Base-by-base conservation (phyloP, 495 filamentous ascomycete species). In the Tuber magnatum region DNA sequence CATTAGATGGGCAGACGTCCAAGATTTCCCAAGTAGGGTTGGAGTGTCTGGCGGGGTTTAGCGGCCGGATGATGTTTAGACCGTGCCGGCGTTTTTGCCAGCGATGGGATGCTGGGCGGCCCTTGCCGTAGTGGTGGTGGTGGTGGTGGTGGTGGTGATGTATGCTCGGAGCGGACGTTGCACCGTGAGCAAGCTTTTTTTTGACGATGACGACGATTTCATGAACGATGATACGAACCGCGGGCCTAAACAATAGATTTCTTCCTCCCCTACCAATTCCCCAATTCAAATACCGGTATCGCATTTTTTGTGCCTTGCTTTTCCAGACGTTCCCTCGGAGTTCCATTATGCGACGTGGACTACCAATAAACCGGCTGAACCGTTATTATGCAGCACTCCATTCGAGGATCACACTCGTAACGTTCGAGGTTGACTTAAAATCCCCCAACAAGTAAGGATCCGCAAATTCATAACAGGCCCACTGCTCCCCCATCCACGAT, bases 1-100 rank as follows among this genome's bases (percentile, higher is more conserved):
- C 93, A 65, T 6, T 12, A 65, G 56, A 16, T 65, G 28, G n/a
- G n/a, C 9, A 61, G 20, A 61, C 9, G 10, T 16, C 51, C 10
- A 61, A 28, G 51, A 61, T 61, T 61, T 61, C 51, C 51, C 28
- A n/a, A 65, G 56, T 4, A 28, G 28, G 28, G 56, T 32, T 65
- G 51, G 51, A 46, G 43, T 46, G 43, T 46, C 43, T 46, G 43
- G 43, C 7, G 46, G 51, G 51, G 51, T 61, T 61, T 61, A n/a
- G n/a, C 14, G n/a, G 51, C n/a, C n/a, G 51, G 51, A 61, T 32
- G 51, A 56, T 32, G n/a, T 32, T 16, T 32, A 32, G 51, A 32
- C 51, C n/a, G n/a, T 14, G 28, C n/a, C 5, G 51, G 51, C n/a
- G n/a, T 14, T 35, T 65, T 35, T n/a, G n/a, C n/a, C n/a, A n/a